A percentile compares a stretch with the other conserved stretches of the same genome.
These are phyloP conservation scores for Aspergillus indologenus DNA, from an alignment of 495 filamentous ascomycete species.

Conservation along the genomic window DNA sequence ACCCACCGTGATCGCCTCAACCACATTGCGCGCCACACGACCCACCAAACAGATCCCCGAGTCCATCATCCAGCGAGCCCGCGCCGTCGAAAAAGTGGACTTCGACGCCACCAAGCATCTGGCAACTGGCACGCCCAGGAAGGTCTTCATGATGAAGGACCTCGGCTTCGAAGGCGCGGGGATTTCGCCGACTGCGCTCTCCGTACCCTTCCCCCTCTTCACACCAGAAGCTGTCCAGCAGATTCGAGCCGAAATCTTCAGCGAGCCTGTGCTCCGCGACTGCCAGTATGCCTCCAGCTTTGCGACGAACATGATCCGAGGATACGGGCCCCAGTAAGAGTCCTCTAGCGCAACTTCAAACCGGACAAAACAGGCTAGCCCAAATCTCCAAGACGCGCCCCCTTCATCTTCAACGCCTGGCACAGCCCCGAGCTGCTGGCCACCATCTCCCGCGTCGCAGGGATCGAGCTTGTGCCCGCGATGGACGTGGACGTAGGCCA, in stretches of 20 bases:
- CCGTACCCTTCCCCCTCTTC: constrained; percentile 69
- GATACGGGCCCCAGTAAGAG: constrained; percentile 61
- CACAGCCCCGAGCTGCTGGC: constrained; percentile 58
- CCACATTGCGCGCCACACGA: constrained; percentile 20
- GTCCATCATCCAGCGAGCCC: constrained; percentile 15
- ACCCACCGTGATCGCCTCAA: constrained; percentile 14
- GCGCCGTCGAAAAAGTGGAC: neutral
- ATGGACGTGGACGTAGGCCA: constrained; percentile 72
- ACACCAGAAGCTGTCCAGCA: constrained; percentile 57
- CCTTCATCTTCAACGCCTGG: constrained; percentile 70
- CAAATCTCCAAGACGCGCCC: constrained; percentile 57
- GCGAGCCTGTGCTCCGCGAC: constrained; percentile 55
- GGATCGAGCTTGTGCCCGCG: constrained; percentile 62
- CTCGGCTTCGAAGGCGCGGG: constrained; percentile 53
- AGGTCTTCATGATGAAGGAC: constrained; percentile 53
- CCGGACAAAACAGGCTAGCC: too few species aligned
- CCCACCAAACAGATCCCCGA: constrained; percentile 17
- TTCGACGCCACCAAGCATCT: constrained; percentile 55
- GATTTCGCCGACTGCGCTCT: constrained; percentile 63
- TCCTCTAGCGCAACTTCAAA: neutral
- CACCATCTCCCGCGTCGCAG: constrained; percentile 65
- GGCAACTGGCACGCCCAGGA: constrained; percentile 38
- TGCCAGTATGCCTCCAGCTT: constrained; percentile 61
- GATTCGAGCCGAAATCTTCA: constrained; percentile 65
- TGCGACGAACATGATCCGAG: constrained; percentile 59